Evolutionary conservation across 148 eudicot genomes (phyloP).

Genomic region (Camellia japonica): DNA sequence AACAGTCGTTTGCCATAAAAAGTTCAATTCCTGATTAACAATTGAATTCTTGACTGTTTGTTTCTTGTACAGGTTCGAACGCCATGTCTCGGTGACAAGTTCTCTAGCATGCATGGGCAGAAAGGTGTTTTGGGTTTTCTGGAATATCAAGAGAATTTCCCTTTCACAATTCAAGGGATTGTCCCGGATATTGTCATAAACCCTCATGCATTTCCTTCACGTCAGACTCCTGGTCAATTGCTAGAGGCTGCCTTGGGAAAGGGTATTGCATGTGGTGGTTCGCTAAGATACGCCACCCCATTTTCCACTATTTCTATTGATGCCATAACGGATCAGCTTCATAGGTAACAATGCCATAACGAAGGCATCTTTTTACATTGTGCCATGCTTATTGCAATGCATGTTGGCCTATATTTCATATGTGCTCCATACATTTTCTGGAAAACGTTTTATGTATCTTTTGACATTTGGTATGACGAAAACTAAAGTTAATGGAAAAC

Average conservation of each 20-base stretch:
- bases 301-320: constrained; percentile 83
- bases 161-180: constrained; percentile 88
- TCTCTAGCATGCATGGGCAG: constrained; percentile 97
- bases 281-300: constrained; percentile 77
- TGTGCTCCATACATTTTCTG: too few relatives aligned
- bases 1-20: not conserved
- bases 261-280: constrained; percentile 81
- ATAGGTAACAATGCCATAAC: constrained; percentile 43
- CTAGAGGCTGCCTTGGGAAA: constrained; percentile 90
- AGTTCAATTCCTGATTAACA: not conserved
- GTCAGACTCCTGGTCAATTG: constrained; percentile 95
- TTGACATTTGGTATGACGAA: too few relatives aligned
- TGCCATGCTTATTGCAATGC: not conserved
- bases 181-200: constrained; percentile 96
- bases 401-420: constrained; percentile 7
- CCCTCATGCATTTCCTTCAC: constrained; percentile 95
- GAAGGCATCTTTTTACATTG: not conserved
- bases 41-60: not conserved
- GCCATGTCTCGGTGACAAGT: constrained; percentile 94
- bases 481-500: too few relatives aligned
- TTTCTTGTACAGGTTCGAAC: constrained; percentile 59
- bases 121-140: constrained; percentile 91
- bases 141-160: constrained; percentile 87
- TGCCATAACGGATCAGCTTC: constrained; percentile 86
- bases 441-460: too few relatives aligned